phyloP scores from a whole-genome alignment of 148 eudicot species.

The Chenopodium formosanum region DNA sequence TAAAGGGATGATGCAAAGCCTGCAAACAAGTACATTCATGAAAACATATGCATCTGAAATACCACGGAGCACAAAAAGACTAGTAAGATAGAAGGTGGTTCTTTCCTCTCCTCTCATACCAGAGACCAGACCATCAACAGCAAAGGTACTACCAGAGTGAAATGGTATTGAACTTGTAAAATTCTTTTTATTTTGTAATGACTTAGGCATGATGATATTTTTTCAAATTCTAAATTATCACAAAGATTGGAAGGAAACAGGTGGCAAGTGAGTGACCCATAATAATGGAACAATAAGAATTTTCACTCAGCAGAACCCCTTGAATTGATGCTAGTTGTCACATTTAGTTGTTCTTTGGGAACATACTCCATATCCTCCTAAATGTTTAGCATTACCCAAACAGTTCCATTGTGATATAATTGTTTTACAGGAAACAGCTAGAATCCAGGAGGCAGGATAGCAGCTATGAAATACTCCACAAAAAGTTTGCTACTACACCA shows the following conservation, averaged over 20 bases:
- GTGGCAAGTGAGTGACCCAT: background rate
- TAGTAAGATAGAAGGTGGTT: background rate
- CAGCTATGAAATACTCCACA: background rate
- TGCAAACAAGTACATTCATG: slow-evolving; percentile 29
- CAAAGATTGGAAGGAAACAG: background rate
- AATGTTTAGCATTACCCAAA: background rate
- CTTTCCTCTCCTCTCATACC: background rate
- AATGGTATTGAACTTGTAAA: background rate
- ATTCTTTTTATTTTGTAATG: background rate
- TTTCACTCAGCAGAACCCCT: background rate
- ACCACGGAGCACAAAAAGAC: background rate
- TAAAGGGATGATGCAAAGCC: slow-evolving; percentile 99
- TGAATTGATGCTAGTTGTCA: background rate
- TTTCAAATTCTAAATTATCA: background rate
- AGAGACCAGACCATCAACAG: background rate
- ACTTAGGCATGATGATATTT: background rate
- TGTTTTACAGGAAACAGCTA: background rate
- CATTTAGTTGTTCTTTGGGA: background rate
- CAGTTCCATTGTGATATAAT: background rate
- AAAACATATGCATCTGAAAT: background rate
- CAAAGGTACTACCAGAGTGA: background rate
- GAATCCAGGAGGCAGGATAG: background rate
- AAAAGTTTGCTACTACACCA: background rate
- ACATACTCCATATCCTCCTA: background rate
- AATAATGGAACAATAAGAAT: background rate